phyloP scores from a whole-genome alignment of 1,139 yeast species.

The Geotrichum fermentans region DNA sequence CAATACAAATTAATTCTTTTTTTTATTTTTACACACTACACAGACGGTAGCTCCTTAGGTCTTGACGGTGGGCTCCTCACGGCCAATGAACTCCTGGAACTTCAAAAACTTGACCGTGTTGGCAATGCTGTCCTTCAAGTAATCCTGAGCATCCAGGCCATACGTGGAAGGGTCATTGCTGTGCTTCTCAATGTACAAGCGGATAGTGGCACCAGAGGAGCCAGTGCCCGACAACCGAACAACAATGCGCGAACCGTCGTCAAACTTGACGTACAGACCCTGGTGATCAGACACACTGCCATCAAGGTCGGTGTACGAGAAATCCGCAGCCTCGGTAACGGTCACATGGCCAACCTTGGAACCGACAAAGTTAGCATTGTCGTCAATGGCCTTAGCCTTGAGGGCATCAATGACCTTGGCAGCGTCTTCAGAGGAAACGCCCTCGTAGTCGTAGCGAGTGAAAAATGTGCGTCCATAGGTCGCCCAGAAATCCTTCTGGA shows the following conservation, averaged over 20 bases:
- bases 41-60: too few relatives aligned
- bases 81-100: conserved; percentile 70
- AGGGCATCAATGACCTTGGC: conserved; percentile 58
- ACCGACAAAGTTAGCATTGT: conserved; percentile 43
- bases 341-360: conserved; percentile 46
- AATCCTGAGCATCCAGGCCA: conserved; percentile 59
- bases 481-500: conserved; percentile 83
- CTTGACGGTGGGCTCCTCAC: conserved; percentile 82
- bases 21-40: background rate
- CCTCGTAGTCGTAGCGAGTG: conserved; percentile 92
- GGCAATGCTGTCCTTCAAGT: conserved; percentile 56
- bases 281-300: conserved; percentile 89
- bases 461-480: conserved; percentile 97
- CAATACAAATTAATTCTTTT: background rate
- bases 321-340: conserved; percentile 77
- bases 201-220: conserved; percentile 94
- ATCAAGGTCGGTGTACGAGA: conserved; percentile 88
- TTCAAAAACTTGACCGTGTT: conserved; percentile 64
- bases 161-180: conserved; percentile 54
- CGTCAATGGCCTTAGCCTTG: conserved; percentile 44
- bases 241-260: conserved; percentile 79
- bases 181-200: conserved; percentile 86
- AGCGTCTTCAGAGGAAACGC: conserved; percentile 74
- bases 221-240: conserved; percentile 97
- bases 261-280: conserved; percentile 80